Base-by-base conservation (phyloP, 768 basidiomycete genomes). In the Phylloporus arenicola region DNA sequence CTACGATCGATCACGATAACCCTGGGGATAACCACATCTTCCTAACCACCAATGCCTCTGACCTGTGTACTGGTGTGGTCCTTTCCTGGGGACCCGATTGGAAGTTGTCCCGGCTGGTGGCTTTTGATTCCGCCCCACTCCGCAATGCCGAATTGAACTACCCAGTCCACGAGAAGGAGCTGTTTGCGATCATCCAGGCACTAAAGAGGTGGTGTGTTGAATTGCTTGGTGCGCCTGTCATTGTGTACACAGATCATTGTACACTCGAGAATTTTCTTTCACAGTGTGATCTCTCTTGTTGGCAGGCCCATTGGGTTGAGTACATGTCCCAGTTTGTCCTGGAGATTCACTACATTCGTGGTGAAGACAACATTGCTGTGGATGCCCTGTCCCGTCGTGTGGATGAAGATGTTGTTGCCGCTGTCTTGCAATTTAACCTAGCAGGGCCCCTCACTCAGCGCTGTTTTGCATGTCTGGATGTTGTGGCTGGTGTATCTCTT, bases 281-380 rank as follows among this genome's bases (percentile, higher is more conserved):
- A 0, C 51, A 59, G 29, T 3, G 10, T 0, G 43, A 50, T 5
- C 20, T 59, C 0, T 57, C 53, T 0, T 30, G 17, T 0, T 6
- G 33, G 0, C 58, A 75, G 30, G 64, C 64, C 0, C 54, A 67
- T 0, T 77, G 76, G 77, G 70, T 4, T 66, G 76, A 48, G 7
- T 67, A 69, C 19, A 51, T 80, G 1, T 47, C 55, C 0, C 57
- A 69, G 16, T 79, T 61, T 41, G 43, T 76, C 35, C n/a, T 48
- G 7, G 12, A 25, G 0, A 53, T 48, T 27, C 47, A 0, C 1
- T 59, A 37, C 47, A 46, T 42, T 61, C 43, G 57, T 0, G 76
- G 76, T 0, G 55, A 58, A 1, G 63, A 69, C 12, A 59, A 57
- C 12, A 11, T 65, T 0, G 52, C 72, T 0, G 67, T 71, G 0